Percentiles rank a stretch among this genome's conserved stretches.
phyloP scores from a whole-genome alignment of 495 filamentous ascomycete species.

The Podospora conica region DNA sequence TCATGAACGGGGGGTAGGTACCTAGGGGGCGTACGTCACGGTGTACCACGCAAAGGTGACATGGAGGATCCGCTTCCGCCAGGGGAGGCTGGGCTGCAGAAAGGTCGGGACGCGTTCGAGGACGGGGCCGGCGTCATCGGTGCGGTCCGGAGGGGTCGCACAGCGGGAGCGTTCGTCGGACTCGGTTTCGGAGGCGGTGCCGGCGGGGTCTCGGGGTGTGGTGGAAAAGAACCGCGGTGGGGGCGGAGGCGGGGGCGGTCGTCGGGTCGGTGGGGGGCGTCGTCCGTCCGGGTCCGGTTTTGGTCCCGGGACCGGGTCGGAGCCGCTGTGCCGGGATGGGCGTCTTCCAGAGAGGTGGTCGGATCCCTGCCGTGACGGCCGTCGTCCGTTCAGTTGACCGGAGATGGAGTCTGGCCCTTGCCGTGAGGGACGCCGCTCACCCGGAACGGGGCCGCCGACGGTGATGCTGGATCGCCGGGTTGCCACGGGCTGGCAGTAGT shows the following conservation, averaged over 20 bases:
- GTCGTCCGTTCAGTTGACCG: not conserved
- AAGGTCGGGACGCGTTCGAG: constrained; percentile 25
- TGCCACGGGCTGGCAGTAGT: not conserved
- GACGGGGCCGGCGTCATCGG: not conserved
- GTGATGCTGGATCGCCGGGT: not conserved
- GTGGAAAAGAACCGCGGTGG: not conserved
- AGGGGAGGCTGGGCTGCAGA: constrained; percentile 26
- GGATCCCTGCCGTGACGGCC: not conserved
- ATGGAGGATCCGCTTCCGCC: constrained; percentile 47
- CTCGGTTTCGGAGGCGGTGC: not conserved
- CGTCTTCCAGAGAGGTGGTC: not conserved
- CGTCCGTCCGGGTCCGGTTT: too few relatives aligned
- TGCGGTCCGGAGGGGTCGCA: not conserved
- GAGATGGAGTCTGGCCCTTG: not conserved
- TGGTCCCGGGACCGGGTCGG: not conserved
- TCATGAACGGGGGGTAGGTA: not conserved
- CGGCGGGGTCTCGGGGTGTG: not conserved
- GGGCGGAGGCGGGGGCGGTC: not conserved
- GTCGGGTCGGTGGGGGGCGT: too few relatives aligned
- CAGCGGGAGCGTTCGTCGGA: not conserved
- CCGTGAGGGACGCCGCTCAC: not conserved
- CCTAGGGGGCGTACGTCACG: constrained; percentile 34
- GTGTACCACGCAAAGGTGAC: constrained; percentile 75
- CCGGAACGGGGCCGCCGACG: not conserved
- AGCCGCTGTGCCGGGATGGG: too few relatives aligned